Evolutionary conservation across 352 stramenopile genomes (phyloP).

Genomic region (Phytophthora melonis): DNA sequence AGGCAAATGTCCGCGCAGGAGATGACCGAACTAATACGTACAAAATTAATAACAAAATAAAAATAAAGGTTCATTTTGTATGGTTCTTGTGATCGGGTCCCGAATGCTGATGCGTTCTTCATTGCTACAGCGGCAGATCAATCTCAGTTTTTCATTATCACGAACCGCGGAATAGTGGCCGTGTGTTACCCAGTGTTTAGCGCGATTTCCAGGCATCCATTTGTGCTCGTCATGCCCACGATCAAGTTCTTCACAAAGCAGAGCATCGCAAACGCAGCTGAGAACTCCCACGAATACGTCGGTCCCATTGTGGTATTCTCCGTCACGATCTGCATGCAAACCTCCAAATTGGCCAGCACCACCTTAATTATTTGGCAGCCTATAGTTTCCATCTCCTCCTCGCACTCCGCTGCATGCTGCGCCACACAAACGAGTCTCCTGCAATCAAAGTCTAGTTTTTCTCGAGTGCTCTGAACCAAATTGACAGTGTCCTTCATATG

Average conservation of each 20-base stretch:
- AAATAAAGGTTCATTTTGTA: no score
- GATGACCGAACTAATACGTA: no score
- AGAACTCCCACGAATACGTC: conserved; percentile 30
- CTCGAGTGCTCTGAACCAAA: not conserved
- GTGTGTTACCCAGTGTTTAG: conserved; percentile 32
- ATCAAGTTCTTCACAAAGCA: conserved; percentile 44
- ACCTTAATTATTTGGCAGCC: conserved; percentile 13
- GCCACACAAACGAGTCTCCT: not conserved
- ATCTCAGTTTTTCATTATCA: no score
- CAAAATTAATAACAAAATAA: no score
- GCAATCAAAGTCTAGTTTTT: not conserved
- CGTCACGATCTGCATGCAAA: conserved; percentile 40
- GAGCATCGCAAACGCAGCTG: conserved; percentile 11
- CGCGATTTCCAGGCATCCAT: conserved; percentile 15
- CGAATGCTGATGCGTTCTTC: no score
- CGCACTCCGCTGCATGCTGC: not conserved
- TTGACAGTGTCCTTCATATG: not conserved
- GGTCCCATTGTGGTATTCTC: conserved; percentile 34
- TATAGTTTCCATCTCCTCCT: conserved; percentile 6
- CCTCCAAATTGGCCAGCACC: conserved; percentile 13
- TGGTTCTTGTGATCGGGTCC: no score
- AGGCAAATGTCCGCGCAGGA: no score
- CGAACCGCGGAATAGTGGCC: not conserved
- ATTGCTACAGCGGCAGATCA: no score
- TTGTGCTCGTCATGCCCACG: conserved; percentile 28